Percentiles rank a stretch among this genome's conserved stretches.
Evolutionary conservation across 2,329 filamentous ascomycete species (phyloP).

Genomic region (Paraphoma sp.): DNA sequence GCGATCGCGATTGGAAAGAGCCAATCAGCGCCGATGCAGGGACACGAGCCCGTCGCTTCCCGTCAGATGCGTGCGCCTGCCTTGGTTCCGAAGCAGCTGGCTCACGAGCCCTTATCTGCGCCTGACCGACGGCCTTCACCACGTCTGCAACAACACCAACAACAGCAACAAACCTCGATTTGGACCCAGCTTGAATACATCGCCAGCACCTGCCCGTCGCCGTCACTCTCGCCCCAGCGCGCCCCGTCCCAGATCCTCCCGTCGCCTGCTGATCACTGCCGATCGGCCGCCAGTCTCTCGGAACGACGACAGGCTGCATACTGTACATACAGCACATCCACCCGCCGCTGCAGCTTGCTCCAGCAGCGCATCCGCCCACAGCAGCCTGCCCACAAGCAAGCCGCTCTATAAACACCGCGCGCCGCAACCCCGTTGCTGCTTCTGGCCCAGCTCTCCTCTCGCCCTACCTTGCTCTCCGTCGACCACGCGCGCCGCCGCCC

Average conservation of each 20-base stretch:
- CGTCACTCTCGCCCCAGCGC: background rate
- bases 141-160: constrained; percentile 4
- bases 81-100: constrained; percentile 22
- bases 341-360: constrained; percentile 40
- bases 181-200: background rate
- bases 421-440: constrained; percentile 29
- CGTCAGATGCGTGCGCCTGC: constrained; percentile 26
- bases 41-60: constrained; percentile 23
- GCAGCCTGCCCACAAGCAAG: constrained; percentile 16
- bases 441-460: constrained; percentile 4
- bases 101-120: constrained; percentile 21
- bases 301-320: constrained; percentile 17
- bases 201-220: background rate
- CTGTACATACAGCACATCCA: no score
- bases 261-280: constrained; percentile 42
- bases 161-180: background rate
- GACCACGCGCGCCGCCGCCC: constrained; percentile 1
- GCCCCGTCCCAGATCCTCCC: constrained; percentile 18
- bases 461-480: background rate
- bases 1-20: background rate
- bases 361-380: constrained; percentile 23
- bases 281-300: constrained; percentile 34
- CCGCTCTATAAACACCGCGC: constrained; percentile 21
- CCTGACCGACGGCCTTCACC: background rate
- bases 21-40: constrained; percentile 21